Conservation (phyloP, 495 filamentous ascomycete species). For the Penicillium verhagenii region DNA sequence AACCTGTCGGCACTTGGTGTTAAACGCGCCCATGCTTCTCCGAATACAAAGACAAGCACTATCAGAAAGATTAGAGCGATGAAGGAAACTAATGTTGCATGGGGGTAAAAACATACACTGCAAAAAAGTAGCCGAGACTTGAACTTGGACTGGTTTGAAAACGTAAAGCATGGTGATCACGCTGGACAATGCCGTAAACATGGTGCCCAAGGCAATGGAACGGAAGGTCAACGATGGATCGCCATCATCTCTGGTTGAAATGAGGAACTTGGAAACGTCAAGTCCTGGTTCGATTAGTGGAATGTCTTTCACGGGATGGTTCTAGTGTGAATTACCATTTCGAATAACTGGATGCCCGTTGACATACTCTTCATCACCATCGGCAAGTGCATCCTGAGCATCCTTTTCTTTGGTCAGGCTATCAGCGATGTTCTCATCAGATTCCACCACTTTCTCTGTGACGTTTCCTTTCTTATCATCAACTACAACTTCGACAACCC, state of each 20-base stretch:
- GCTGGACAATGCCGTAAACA: constrained; percentile 32
- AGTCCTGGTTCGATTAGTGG: constrained; percentile 12
- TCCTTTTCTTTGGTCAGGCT: not conserved
- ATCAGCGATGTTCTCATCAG: not conserved
- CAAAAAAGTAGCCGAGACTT: constrained; percentile 27
- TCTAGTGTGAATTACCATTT: constrained; percentile 12
- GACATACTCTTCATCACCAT: constrained; percentile 12
- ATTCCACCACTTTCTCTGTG: not conserved
- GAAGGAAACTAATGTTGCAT: too few species aligned
- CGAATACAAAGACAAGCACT: constrained; percentile 29
- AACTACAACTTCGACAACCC: not conserved
- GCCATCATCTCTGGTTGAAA: constrained; percentile 26
- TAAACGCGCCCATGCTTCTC: constrained; percentile 20
- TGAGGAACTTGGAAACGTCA: constrained; percentile 27
- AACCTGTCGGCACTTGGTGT: constrained; percentile 24
- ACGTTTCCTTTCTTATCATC: not conserved
- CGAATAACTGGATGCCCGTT: constrained; percentile 41
- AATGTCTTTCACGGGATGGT: not conserved
- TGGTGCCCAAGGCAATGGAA: constrained; percentile 24
- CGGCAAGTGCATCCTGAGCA: not conserved
- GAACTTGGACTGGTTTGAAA: constrained; percentile 26
- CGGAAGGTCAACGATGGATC: constrained; percentile 30
- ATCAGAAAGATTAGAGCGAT: not conserved
- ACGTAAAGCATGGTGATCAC: constrained; percentile 34
- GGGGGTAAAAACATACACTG: constrained; percentile 20